These are phyloP conservation scores for Auricularia sp. DNA, from an alignment of 768 basidiomycete species.

Conservation along the genomic window DNA sequence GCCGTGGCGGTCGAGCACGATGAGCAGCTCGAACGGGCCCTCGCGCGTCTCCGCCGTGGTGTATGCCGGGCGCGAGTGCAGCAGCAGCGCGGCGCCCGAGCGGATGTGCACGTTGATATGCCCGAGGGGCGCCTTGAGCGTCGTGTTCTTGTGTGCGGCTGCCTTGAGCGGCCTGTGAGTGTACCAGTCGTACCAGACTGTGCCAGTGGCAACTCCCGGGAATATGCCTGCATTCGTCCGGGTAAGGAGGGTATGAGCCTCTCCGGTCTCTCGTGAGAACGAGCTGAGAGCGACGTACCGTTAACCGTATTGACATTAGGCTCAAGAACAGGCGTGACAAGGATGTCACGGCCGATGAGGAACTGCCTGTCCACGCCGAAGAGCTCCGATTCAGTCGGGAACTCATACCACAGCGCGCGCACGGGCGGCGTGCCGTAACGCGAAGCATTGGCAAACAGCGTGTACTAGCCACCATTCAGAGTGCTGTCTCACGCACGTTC, in stretches of 20 bases:
- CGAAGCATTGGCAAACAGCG: constrained; percentile 62
- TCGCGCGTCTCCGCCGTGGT: constrained; percentile 57
- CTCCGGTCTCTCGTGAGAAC: not conserved
- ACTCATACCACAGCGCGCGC: constrained; percentile 69
- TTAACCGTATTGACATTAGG: constrained; percentile 60
- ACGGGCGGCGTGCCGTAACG: constrained; percentile 56
- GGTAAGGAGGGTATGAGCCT: too few species aligned
- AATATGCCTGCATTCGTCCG: constrained; percentile 38
- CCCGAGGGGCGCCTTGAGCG: constrained; percentile 55
- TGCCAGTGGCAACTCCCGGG: constrained; percentile 43
- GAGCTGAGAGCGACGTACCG: constrained; percentile 28
- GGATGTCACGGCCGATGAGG: constrained; percentile 56
- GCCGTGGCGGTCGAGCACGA: constrained; percentile 39
- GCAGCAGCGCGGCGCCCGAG: constrained; percentile 53
- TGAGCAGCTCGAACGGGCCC: constrained; percentile 52
- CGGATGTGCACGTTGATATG: constrained; percentile 72
- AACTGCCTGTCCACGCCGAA: constrained; percentile 59
- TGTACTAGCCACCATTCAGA: constrained; percentile 35
- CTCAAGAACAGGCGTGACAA: constrained; percentile 65
- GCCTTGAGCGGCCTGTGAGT: constrained; percentile 47
- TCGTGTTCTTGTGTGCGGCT: constrained; percentile 30
- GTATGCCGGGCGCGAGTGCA: constrained; percentile 42
- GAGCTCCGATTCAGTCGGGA: constrained; percentile 57
- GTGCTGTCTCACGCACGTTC: not conserved
- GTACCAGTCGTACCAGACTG: constrained; percentile 66